These are phyloP conservation scores for Dalbergia oliveri DNA, from an alignment of 306 rosid species.

Conservation along the genomic window DNA sequence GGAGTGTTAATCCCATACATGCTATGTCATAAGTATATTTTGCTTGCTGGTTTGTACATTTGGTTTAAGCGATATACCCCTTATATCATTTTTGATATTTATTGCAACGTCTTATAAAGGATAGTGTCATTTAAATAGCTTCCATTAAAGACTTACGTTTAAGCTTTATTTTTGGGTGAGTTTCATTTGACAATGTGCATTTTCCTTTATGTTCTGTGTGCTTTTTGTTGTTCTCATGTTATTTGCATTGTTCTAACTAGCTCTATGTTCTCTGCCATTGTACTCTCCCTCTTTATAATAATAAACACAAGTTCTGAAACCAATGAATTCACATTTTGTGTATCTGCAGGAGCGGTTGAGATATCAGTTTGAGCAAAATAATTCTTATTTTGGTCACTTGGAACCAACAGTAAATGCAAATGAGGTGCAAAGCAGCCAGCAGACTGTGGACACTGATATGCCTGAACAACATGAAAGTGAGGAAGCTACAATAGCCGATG, in stretches of 20 bases:
- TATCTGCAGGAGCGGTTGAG: conserved; percentile 54
- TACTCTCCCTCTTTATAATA: background rate
- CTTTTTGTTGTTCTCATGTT: conserved; percentile 10
- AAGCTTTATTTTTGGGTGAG: background rate
- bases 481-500: conserved; percentile 25
- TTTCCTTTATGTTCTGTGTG: conserved; percentile 19
- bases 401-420: conserved; percentile 33
- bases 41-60: conserved; percentile 9
- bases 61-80: background rate
- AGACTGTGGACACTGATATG: conserved; percentile 37
- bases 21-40: background rate
- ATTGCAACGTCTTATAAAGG: background rate
- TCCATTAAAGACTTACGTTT: background rate
- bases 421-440: conserved; percentile 40
- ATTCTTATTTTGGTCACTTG: conserved; percentile 37
- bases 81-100: conserved; percentile 1
- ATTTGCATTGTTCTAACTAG: background rate
- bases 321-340: background rate
- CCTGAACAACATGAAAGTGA: conserved; percentile 28
- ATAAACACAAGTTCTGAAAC: background rate
- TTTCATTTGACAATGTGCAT: background rate
- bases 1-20: background rate
- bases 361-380: conserved; percentile 51
- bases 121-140: conserved; percentile 2
- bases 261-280: conserved; percentile 2